phyloP scores from a whole-genome alignment of 257 asterid species.

The Capsicum baccatum region DNA sequence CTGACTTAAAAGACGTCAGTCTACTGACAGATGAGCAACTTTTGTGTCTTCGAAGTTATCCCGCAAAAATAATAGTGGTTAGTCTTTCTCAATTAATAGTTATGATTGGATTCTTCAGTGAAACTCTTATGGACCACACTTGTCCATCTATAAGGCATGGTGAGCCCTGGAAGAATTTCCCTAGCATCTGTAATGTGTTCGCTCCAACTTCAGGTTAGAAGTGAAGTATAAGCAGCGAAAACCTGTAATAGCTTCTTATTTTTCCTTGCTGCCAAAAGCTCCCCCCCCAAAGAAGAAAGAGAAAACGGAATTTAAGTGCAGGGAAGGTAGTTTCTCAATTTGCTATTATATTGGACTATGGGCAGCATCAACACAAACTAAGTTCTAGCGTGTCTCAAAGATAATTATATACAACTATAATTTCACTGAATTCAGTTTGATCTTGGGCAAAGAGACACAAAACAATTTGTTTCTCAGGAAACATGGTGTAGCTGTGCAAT shows the following conservation, averaged over 20 bases:
- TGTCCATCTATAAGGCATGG: neutral
- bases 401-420: neutral
- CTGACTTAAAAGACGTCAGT: neutral
- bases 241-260: neutral
- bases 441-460: neutral
- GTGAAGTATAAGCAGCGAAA: neutral
- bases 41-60: neutral
- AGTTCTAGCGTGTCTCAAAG: neutral
- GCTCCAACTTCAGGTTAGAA: neutral
- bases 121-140: neutral
- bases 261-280: slow-evolving; percentile 5
- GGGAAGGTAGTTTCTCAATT: neutral
- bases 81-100: neutral
- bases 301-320: neutral
- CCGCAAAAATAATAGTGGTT: neutral
- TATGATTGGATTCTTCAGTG: neutral
- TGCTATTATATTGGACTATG: neutral
- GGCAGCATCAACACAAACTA: neutral
- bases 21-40: neutral
- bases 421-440: neutral
- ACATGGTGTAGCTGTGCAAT: neutral
- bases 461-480: neutral
- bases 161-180: slow-evolving; percentile 4
- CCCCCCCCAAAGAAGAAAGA: neutral
- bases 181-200: neutral